Base-by-base conservation (phyloP, 805 yeast genomes). In the Wickerhamiella lipophila region DNA sequence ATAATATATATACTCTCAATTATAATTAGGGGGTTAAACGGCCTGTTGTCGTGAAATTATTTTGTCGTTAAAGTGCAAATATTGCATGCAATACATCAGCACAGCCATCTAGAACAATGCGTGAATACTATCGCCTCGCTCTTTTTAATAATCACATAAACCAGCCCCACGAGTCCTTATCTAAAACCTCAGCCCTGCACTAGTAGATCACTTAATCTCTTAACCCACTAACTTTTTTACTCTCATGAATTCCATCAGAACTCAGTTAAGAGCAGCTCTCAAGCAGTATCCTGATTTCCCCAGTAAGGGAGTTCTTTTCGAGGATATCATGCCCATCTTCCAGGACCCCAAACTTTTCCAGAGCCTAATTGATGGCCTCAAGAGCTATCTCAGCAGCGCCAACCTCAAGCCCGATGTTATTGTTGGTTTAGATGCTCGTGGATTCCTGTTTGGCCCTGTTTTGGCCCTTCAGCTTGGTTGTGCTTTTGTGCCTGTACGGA, bases 401-500 rank as follows among this genome's bases (percentile, higher is more conserved):
- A 51, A 52, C 34, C 71, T 70, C 52, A 70, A 71, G 53, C 78
- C 94, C 54, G 96, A 92, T 62, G 89, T 82, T 62, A 74, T 92
- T 52, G 86, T 92, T 46, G 99, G 97, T 42, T 75, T 92, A 56
- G 99, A 92, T 67, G 83, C 96, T 45, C 81, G 99, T 67, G 99
- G 99, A 3, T 92, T 92, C 65, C 72, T 92, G 51, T 89, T 92
- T 60, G 99, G 97, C 12, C 99, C 99, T 41, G 71, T 97, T 30
- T 73, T 92, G 57, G 98, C 98, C 7, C 73, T 92, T 55, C 89
- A 84, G 49, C 67, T 92, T 51, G 80, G 81, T 53, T 88, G 89
- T 32, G 94, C 96, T 8, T 92, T 92, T 60, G 83, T 89, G 47
- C 97, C 99, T 21, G 81, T 92, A 41, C 84, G 99, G 74, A 92